Conservation (phyloP, 257 asterid species). For the Solanum medicagineum region DNA sequence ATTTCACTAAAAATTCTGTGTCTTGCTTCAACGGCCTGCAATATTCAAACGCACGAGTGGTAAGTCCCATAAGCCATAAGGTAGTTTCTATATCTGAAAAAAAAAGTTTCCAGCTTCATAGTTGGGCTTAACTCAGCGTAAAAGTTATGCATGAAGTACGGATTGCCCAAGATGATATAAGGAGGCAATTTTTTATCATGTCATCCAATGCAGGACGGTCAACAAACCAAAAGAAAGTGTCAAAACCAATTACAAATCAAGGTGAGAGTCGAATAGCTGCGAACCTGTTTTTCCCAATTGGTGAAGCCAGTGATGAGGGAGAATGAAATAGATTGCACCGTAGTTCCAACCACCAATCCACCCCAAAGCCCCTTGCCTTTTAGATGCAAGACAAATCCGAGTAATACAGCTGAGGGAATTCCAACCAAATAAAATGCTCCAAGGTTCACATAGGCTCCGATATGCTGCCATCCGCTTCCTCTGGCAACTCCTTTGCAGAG, state of each 20-base stretch:
- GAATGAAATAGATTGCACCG: constrained; percentile 36
- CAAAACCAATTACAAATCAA: neutral
- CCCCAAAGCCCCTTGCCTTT: constrained; percentile 63
- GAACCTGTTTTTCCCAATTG: constrained; percentile 70
- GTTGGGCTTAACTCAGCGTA: neutral
- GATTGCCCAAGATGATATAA: neutral
- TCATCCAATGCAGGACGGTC: too few relatives aligned
- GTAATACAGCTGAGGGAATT: constrained; percentile 46
- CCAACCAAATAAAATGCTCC: constrained; percentile 53
- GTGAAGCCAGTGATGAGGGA: constrained; percentile 41
- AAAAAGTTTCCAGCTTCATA: neutral
- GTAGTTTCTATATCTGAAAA: neutral
- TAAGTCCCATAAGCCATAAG: neutral
- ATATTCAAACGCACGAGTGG: neutral
- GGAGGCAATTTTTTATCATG: neutral
- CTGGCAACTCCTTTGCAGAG: constrained; percentile 44
- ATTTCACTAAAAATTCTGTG: constrained; percentile 21
- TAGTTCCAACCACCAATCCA: constrained; percentile 59
- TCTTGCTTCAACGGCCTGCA: constrained; percentile 40
- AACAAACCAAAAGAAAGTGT: neutral
- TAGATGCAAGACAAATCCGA: constrained; percentile 51
- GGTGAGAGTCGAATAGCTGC: neutral
- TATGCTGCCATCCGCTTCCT: constrained; percentile 84
- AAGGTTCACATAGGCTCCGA: constrained; percentile 70
- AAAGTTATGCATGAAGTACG: neutral